phyloP scores from a whole-genome alignment of 805 yeast species.

The Yamadazyma insecticola region DNA sequence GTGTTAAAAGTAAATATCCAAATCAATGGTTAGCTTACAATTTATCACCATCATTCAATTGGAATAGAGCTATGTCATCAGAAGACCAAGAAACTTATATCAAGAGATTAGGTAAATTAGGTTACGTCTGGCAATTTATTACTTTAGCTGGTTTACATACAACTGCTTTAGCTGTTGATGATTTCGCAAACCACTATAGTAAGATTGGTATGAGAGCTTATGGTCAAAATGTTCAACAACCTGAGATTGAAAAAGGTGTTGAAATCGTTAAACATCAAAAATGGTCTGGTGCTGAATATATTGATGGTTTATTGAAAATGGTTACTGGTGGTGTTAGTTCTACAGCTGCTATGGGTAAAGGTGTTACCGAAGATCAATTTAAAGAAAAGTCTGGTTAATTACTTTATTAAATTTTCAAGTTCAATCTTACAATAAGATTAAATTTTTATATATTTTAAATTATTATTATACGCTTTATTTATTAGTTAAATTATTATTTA shows the following conservation, averaged over 20 bases:
- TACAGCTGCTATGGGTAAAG: constrained; percentile 98
- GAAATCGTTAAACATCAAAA: constrained; percentile 97
- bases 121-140: constrained; percentile 96
- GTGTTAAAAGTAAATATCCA: constrained; percentile 77
- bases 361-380: constrained; percentile 97
- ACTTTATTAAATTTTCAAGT: not conserved
- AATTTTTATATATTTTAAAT: not conserved
- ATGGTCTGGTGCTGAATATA: constrained; percentile 98
- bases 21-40: constrained; percentile 96
- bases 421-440: not conserved
- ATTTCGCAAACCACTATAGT: constrained; percentile 74
- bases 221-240: constrained; percentile 80
- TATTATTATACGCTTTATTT: too few relatives aligned
- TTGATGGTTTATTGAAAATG: constrained; percentile 83
- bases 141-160: constrained; percentile 97
- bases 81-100: constrained; percentile 90
- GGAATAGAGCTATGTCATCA: constrained; percentile 90
- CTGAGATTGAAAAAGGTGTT: constrained; percentile 82
- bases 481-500: not conserved
- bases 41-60: constrained; percentile 95
- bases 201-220: constrained; percentile 93
- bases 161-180: constrained; percentile 86
- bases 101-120: constrained; percentile 77
- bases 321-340: constrained; percentile 93
- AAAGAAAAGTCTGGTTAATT: constrained; percentile 31